phyloP scores from a whole-genome alignment of 352 stramenopile species.

The Phytophthora nicotianae region DNA sequence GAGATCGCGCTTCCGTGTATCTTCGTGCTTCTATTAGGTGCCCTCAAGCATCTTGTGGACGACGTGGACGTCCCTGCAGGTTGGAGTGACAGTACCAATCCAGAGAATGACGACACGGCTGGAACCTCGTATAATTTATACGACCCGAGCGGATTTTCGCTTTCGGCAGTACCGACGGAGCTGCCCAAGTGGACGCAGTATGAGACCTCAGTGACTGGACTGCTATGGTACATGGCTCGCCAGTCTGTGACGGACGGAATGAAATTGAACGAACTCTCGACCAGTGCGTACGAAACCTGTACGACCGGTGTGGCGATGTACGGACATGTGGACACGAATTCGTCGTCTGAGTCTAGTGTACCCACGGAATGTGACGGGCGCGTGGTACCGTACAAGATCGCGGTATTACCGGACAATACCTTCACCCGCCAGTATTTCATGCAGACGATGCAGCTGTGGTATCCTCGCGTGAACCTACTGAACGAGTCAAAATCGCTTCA shows the following conservation, averaged over 20 bases:
- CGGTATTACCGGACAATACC: neutral
- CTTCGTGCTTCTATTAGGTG: neutral
- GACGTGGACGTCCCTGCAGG: neutral
- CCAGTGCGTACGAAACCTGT: neutral
- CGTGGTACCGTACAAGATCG: neutral
- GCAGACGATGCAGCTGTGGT: neutral
- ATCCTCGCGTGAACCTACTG: neutral
- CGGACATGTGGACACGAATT: neutral
- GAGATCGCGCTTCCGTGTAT: neutral
- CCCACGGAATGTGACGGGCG: neutral
- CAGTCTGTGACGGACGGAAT: neutral
- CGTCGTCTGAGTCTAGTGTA: neutral
- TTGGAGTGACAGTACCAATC: neutral
- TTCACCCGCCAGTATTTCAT: neutral
- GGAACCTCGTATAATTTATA: slow-evolving; percentile 1
- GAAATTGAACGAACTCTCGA: neutral
- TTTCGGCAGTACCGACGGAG: neutral
- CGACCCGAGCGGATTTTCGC: neutral
- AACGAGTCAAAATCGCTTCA: neutral
- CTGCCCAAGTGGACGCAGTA: neutral
- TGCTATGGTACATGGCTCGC: neutral
- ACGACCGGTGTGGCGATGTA: neutral
- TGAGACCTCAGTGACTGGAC: neutral
- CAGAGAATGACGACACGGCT: neutral
- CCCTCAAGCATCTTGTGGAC: neutral